Conservation (phyloP, 164 flowering plant genomes). For the Aristolochia fimbriata region DNA sequence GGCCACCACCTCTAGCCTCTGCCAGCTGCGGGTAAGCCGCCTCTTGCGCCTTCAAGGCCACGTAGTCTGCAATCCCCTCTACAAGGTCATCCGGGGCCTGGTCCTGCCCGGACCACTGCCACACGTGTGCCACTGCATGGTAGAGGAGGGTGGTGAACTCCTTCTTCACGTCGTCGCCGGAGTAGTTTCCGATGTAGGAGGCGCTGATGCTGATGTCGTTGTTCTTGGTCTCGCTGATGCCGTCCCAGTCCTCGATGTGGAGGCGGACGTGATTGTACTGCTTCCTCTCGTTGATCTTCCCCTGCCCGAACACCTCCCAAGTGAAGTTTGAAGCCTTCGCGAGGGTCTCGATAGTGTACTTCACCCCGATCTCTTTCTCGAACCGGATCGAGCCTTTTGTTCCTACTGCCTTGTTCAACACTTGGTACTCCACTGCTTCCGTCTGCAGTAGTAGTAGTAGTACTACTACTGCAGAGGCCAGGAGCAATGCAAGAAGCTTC, state of each 20-base stretch:
- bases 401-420: conserved; percentile 30
- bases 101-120: conserved; percentile 67
- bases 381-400: conserved; percentile 44
- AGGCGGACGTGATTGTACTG: conserved; percentile 22
- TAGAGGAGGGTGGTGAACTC: conserved; percentile 48
- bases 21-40: too few relatives aligned
- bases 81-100: conserved; percentile 42
- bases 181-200: conserved; percentile 22
- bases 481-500: too few relatives aligned
- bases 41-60: conserved; percentile 39
- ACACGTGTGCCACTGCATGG: conserved; percentile 51
- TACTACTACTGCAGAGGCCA: conserved; percentile 1
- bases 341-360: conserved; percentile 24
- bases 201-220: conserved; percentile 39
- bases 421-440: conserved; percentile 22
- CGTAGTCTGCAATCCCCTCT: conserved; percentile 65
- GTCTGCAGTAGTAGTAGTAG: too few relatives aligned
- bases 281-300: conserved; percentile 25
- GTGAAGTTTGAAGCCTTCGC: conserved; percentile 37
- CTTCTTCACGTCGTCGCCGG: conserved; percentile 40
- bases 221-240: conserved; percentile 34
- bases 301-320: conserved; percentile 31
- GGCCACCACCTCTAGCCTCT: too few relatives aligned
- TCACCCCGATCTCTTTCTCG: conserved; percentile 28
- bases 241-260: conserved; percentile 34